These are phyloP conservation scores for Stagonosporopsis cucurbitacearum DNA, from an alignment of 2,329 filamentous ascomycete genomes.

Conservation along the genomic window DNA sequence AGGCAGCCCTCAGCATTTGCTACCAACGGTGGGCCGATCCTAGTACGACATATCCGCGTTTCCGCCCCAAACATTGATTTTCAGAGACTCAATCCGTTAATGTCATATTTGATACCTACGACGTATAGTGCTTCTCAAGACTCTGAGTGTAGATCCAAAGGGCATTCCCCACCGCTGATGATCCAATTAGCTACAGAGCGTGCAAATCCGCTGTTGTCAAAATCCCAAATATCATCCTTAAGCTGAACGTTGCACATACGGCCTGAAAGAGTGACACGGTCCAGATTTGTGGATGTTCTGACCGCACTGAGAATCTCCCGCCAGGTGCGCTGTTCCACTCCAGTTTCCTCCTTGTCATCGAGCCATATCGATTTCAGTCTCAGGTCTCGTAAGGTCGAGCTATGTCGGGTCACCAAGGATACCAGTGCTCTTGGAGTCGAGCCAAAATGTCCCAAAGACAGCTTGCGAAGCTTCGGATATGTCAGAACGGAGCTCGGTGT, in stretches of 20 bases:
- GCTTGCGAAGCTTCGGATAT: constrained; percentile 16
- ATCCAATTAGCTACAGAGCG: neutral
- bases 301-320: neutral
- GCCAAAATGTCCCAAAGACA: constrained; percentile 14
- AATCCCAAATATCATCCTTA: constrained; percentile 1
- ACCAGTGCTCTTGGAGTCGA: constrained; percentile 6
- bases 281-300: neutral
- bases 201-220: neutral
- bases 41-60: neutral
- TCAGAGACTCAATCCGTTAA: neutral
- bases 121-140: neutral
- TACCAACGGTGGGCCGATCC: neutral
- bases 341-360: neutral
- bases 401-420: constrained; percentile 13
- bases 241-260: neutral
- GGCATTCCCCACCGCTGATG: neutral
- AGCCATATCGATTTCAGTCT: constrained; percentile 14
- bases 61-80: neutral
- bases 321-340: neutral
- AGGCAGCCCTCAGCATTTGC: neutral
- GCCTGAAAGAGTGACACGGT: neutral
- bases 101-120: neutral
- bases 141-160: neutral
- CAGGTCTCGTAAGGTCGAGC: constrained; percentile 18
- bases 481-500: neutral